A percentile compares a stretch with the other conserved stretches of the same genome.
Evolutionary conservation across 2,329 filamentous ascomycete species (phyloP).

Genomic region (Fusarium torulosum): DNA sequence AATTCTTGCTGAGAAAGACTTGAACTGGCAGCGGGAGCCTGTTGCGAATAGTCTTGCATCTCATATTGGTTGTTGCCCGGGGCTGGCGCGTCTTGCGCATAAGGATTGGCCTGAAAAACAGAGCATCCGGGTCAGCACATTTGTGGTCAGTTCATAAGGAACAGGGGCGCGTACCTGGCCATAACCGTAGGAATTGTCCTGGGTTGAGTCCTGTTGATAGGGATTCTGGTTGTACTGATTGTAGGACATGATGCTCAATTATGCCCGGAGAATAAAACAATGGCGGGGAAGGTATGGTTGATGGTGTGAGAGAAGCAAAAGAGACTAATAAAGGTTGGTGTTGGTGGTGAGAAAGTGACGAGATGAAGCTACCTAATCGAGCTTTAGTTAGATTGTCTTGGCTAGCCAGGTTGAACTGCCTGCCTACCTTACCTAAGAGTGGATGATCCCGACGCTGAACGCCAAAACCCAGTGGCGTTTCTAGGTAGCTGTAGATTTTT

Average conservation of each 20-base stretch:
- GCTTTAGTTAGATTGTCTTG: slow-evolving; percentile 32
- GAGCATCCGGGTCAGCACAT: slow-evolving; percentile 33
- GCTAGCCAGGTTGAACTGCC: not conserved
- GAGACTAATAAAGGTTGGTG: slow-evolving; percentile 35
- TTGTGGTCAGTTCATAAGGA: slow-evolving; percentile 16
- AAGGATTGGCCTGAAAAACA: slow-evolving; percentile 47
- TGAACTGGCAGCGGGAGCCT: slow-evolving; percentile 44
- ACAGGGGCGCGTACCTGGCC: slow-evolving; percentile 55
- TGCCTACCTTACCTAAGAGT: not conserved
- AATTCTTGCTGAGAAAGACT: slow-evolving; percentile 74
- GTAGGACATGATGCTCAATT: slow-evolving; percentile 67
- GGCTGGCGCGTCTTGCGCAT: slow-evolving; percentile 46
- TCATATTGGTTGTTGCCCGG: slow-evolving; percentile 63
- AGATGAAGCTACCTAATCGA: slow-evolving; percentile 39
- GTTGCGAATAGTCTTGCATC: slow-evolving; percentile 65
- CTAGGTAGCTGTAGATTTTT: slow-evolving; percentile 7
- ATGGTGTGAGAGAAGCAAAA: slow-evolving; percentile 42
- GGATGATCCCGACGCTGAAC: slow-evolving; percentile 5
- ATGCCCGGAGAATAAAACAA: slow-evolving; percentile 38
- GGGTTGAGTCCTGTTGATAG: slow-evolving; percentile 67
- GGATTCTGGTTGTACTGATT: slow-evolving; percentile 74
- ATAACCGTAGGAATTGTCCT: slow-evolving; percentile 62
- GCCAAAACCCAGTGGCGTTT: slow-evolving; percentile 21
- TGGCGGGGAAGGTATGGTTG: slow-evolving; percentile 34
- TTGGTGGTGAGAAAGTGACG: slow-evolving; percentile 27